Evolutionary conservation across 2,329 filamentous ascomycete genomes (phyloP).

Genomic region (Trichoderma polysporum): DNA sequence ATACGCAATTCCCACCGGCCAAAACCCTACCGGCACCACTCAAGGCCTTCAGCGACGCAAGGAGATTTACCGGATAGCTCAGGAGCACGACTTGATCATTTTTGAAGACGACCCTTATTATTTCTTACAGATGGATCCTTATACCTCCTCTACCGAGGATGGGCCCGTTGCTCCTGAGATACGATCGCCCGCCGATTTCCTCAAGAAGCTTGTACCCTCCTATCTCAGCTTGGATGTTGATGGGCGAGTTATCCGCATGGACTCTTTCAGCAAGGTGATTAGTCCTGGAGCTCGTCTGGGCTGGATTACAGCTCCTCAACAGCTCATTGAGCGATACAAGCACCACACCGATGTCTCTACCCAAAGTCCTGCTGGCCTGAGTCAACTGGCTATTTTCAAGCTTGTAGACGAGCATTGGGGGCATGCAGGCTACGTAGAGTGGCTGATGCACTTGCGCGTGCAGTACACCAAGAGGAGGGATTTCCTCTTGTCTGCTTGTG

Average conservation of each 20-base stretch:
- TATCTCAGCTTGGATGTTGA: conserved; percentile 80
- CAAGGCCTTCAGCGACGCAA: conserved; percentile 71
- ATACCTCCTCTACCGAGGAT: conserved; percentile 56
- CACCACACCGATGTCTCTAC: conserved; percentile 5
- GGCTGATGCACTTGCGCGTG: conserved; percentile 5
- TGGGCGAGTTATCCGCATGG: conserved; percentile 83
- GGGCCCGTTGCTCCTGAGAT: conserved; percentile 43
- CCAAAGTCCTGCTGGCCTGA: conserved; percentile 12
- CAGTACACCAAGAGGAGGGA: conserved; percentile 5
- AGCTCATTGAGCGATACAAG: conserved; percentile 6
- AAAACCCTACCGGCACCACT: conserved; percentile 81
- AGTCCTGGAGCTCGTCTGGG: conserved; percentile 87
- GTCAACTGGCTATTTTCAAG: conserved; percentile 4
- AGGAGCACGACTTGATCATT: conserved; percentile 84
- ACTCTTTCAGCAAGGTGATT: conserved; percentile 92
- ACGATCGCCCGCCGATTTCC: conserved; percentile 65
- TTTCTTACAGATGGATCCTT: conserved; percentile 81
- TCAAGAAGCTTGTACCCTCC: conserved; percentile 80
- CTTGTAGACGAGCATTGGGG: conserved; percentile 16
- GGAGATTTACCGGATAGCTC: conserved; percentile 77
- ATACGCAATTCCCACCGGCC: conserved; percentile 49
- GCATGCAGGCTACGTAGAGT: conserved; percentile 2
- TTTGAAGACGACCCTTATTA: conserved; percentile 95
- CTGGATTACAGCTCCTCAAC: conserved; percentile 70
- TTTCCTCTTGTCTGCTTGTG: conserved; percentile 1